These are phyloP conservation scores for Echium plantagineum DNA, from an alignment of 257 asterid genomes.

Conservation along the genomic window DNA sequence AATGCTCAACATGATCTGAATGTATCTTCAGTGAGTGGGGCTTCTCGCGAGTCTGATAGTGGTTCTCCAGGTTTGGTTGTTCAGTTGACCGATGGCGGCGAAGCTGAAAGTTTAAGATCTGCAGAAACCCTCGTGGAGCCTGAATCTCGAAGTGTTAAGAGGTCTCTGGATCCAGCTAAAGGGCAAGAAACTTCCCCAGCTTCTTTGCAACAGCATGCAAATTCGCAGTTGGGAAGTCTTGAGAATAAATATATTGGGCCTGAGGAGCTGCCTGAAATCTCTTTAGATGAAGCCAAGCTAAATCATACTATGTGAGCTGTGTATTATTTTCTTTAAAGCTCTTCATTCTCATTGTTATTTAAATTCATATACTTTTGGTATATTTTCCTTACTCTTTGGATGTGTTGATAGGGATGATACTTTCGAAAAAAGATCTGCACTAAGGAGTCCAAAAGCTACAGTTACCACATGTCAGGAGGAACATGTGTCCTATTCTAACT, in stretches of 20 bases:
- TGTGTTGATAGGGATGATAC: conserved; percentile 30
- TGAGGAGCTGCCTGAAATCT: conserved; percentile 16
- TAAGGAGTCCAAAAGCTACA: conserved; percentile 23
- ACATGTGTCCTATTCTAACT: conserved; percentile 27
- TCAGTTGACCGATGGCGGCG: conserved; percentile 21
- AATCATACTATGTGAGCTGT: conserved; percentile 36
- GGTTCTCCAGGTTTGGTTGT: conserved; percentile 14
- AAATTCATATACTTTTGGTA: conserved; percentile 1
- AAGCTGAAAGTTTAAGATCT: conserved; percentile 24
- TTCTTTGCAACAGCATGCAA: conserved; percentile 20
- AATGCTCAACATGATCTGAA: conserved; percentile 19
- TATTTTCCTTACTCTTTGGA: conserved; percentile 3
- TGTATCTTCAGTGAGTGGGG: conserved; percentile 16
- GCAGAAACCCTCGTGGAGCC: conserved; percentile 24
- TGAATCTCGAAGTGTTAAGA: conserved; percentile 21
- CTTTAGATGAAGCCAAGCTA: conserved; percentile 26
- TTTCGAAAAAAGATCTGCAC: conserved; percentile 27
- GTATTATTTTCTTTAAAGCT: not conserved
- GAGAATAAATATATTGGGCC: conserved; percentile 29
- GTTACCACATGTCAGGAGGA: conserved; percentile 14
- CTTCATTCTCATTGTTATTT: conserved; percentile 2
- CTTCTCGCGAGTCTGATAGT: conserved; percentile 12
- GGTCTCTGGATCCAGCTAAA: conserved; percentile 20
- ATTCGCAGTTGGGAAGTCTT: conserved; percentile 10
- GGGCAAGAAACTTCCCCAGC: conserved; percentile 23